A percentile compares a stretch with the other conserved stretches of the same genome.
phyloP scores from a whole-genome alignment of 2,329 filamentous ascomycete species.

The Trichoderma afroharzianum region DNA sequence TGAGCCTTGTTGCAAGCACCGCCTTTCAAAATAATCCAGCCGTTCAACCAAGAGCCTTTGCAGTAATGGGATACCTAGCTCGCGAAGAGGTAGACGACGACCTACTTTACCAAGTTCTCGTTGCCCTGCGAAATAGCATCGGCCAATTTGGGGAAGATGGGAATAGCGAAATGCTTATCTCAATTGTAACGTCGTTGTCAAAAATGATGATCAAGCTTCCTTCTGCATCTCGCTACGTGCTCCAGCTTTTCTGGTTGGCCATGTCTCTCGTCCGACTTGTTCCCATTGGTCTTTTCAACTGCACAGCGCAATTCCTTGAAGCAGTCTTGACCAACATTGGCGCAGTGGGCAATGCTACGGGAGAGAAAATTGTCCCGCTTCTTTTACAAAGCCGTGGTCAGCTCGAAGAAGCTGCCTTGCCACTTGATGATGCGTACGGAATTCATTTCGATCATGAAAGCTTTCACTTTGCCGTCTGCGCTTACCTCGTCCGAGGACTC shows the following conservation, averaged over 20 bases:
- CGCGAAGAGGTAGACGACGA: constrained; percentile 71
- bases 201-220: constrained; percentile 70
- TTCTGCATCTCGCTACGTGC: constrained; percentile 62
- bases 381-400: constrained; percentile 58
- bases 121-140: constrained; percentile 62
- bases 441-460: constrained; percentile 61
- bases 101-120: constrained; percentile 66
- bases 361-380: constrained; percentile 55
- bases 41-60: constrained; percentile 65
- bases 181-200: constrained; percentile 63
- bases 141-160: constrained; percentile 61
- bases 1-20: constrained; percentile 69
- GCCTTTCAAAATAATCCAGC: constrained; percentile 71
- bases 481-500: constrained; percentile 60
- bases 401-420: constrained; percentile 59
- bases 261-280: constrained; percentile 64
- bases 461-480: constrained; percentile 65
- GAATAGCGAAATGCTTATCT: constrained; percentile 64
- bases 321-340: constrained; percentile 62
- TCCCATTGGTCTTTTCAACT: constrained; percentile 61
- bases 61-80: constrained; percentile 67
- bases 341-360: constrained; percentile 56
- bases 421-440: constrained; percentile 62
- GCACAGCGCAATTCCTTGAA: constrained; percentile 61
- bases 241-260: constrained; percentile 68